Percentiles rank a stretch among this genome's conserved stretches.
phyloP scores from a whole-genome alignment of 2,329 filamentous ascomycete genomes.

The Aspergillus puulaauensis region DNA sequence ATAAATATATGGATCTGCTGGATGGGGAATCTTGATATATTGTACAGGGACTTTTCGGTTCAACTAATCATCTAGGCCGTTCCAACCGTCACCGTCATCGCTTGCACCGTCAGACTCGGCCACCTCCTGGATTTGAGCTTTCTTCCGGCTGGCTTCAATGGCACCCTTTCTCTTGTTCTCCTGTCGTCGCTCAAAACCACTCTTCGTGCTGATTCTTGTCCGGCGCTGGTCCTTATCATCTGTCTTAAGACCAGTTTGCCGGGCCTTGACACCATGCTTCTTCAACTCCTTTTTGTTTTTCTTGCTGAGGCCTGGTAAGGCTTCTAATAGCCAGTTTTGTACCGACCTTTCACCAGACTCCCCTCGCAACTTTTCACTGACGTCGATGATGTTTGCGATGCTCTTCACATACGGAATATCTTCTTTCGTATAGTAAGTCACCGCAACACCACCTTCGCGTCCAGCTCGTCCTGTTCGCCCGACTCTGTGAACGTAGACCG shows the following conservation, averaged over 20 bases:
- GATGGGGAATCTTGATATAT: constrained; percentile 19
- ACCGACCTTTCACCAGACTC: constrained; percentile 58
- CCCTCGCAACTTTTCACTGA: constrained; percentile 69
- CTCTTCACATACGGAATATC: constrained; percentile 87
- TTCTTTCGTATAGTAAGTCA: constrained; percentile 94
- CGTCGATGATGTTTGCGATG: constrained; percentile 88
- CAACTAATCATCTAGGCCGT: constrained; percentile 39
- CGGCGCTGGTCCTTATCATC: constrained; percentile 47
- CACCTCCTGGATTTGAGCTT: constrained; percentile 20
- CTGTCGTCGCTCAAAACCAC: constrained; percentile 48
- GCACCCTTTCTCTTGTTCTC: constrained; percentile 49
- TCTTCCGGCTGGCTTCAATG: constrained; percentile 42
- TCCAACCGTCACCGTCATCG: constrained; percentile 35
- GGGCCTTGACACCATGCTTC: constrained; percentile 74
- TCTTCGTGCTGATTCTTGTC: constrained; percentile 69
- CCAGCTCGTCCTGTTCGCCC: constrained; percentile 89
- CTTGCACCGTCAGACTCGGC: constrained; percentile 19
- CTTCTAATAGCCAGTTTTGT: constrained; percentile 84
- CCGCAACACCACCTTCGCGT: constrained; percentile 79
- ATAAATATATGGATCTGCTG: constrained; percentile 9
- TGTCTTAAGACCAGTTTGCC: constrained; percentile 50
- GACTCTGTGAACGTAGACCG: constrained; percentile 88
- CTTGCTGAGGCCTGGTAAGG: constrained; percentile 80
- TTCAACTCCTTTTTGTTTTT: constrained; percentile 80
- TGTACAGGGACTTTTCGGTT: constrained; percentile 16